These are phyloP conservation scores for Boletus patriciae DNA, from an alignment of 768 basidiomycete genomes.

Conservation along the genomic window DNA sequence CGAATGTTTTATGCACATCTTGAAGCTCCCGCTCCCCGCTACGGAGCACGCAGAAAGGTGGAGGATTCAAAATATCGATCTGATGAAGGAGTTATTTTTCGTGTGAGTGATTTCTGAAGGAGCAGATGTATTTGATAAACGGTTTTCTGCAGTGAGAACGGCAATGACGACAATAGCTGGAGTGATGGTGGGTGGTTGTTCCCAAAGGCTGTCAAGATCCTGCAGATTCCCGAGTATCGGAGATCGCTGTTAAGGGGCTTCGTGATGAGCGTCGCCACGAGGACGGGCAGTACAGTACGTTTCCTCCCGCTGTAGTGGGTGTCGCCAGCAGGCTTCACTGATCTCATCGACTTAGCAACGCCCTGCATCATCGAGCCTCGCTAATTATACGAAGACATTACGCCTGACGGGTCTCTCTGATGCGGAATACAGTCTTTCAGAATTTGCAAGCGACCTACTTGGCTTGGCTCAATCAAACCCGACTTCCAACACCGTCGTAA, in stretches of 20 bases:
- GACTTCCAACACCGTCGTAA: conserved; percentile 65
- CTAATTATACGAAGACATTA: conserved; percentile 54
- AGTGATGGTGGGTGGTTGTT: conserved; percentile 74
- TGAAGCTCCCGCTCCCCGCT: conserved; percentile 47
- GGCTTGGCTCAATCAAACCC: conserved; percentile 52
- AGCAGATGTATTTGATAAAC: conserved; percentile 1
- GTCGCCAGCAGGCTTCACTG: conserved; percentile 17
- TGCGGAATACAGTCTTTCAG: conserved; percentile 46
- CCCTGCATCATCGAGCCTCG: conserved; percentile 60
- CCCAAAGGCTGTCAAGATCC: conserved; percentile 65
- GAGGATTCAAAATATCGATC: conserved; percentile 47
- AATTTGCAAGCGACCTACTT: conserved; percentile 60
- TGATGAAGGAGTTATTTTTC: conserved; percentile 56
- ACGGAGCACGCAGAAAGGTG: conserved; percentile 44
- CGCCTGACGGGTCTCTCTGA: conserved; percentile 38
- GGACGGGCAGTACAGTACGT: conserved; percentile 82
- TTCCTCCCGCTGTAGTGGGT: conserved; percentile 3
- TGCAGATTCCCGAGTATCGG: conserved; percentile 64
- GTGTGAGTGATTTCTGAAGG: conserved; percentile 37
- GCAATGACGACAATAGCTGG: conserved; percentile 48
- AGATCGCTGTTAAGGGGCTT: conserved; percentile 64
- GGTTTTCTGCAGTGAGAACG: conserved; percentile 32
- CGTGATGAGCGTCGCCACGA: conserved; percentile 77
- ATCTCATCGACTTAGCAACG: conserved; percentile 53
- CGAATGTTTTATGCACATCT: conserved; percentile 51